Percentiles rank a stretch among this genome's conserved stretches.
Conservation (phyloP, 2,329 filamentous ascomycete genomes). For the Fusarium goolgardi region DNA sequence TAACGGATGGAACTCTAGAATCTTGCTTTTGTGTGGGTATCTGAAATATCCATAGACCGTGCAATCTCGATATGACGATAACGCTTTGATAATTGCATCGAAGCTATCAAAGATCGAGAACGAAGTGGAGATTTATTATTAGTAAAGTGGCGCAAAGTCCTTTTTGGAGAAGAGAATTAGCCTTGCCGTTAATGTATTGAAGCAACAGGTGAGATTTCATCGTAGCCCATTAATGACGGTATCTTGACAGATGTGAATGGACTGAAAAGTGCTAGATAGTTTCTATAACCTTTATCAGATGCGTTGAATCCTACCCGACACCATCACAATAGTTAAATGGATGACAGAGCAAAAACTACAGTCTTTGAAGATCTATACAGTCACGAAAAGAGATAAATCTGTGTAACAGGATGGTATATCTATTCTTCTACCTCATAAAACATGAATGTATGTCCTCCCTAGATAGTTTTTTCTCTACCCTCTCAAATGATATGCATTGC, state of each 20-base stretch:
- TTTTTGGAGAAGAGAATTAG: neutral
- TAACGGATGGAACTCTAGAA: neutral
- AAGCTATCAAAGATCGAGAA: neutral
- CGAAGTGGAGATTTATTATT: neutral
- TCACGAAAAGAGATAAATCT: neutral
- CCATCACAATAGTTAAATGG: neutral
- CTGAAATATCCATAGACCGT: neutral
- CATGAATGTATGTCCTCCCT: slow-evolving; percentile 4
- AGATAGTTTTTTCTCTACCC: slow-evolving; percentile 2
- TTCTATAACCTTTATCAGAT: accelerated
- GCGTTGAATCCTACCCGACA: accelerated
- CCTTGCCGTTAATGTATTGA: neutral
- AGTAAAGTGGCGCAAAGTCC: neutral
- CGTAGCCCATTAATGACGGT: accelerated
- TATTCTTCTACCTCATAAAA: slow-evolving; percentile 6
- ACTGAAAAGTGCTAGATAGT: neutral
- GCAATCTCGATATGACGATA: neutral
- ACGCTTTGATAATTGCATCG: neutral
- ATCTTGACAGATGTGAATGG: accelerated
- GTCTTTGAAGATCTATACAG: accelerated
- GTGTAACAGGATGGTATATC: slow-evolving; percentile 1
- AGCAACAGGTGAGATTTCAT: no score
- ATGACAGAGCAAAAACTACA: accelerated
- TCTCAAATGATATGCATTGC: slow-evolving; percentile 7
- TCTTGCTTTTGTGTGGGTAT: slow-evolving; percentile 2